Evolutionary conservation across 345 rosid genomes (phyloP), one percentile per base, ranked within the genome.

Genomic region (Ailanthus altissimus): DNA sequence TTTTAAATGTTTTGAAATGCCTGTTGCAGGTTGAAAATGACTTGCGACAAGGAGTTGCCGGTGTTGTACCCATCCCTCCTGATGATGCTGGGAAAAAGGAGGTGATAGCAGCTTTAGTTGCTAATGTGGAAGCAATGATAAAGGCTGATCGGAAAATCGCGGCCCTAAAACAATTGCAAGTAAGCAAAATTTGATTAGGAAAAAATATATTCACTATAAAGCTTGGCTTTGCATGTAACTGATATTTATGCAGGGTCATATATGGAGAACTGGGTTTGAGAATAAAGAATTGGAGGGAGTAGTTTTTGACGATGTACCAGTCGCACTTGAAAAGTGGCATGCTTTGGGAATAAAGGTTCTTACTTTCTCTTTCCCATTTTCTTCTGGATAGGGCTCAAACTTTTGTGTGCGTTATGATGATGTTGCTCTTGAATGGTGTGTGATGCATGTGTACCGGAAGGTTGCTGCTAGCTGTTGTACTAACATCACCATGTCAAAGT

Each of bases 91-190:
- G 97, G 78, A 89, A 92, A 84, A 97, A 92, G 75, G 81, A 88
- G 77, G 89, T 97, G 42, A 86, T 97, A 83, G 90, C 92, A 56
- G 95, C 97, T 82, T 68, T 94, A 84, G 97, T 94, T 84, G 83
- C 90, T 64, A 94, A 94, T 15, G 96, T 94, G 67, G 92, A 90
- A 75, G 94, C 88, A 84, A 97, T 94, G 99, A 94, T 97, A 78
- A 89, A 75, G 84, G 95, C 98, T 13, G 98, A 97, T 86, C 85
- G 98, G 76, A 97, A 97, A 86, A 89, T 97, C 84, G 89, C 98
- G 61, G 91, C 99, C 76, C 87, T 97, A 54, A 96, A 97, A 81
- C 98, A 94, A 84, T 84, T 97, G 84, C 98, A 96, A 85, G 98
- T 96, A 83, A 81, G 91, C 32, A 65, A 57, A 73, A 72, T 2